Evolutionary conservation across 1,139 yeast species (phyloP), one percentile per base, ranked within the genome.

Genomic region (Magnusiomyces fungicola): DNA sequence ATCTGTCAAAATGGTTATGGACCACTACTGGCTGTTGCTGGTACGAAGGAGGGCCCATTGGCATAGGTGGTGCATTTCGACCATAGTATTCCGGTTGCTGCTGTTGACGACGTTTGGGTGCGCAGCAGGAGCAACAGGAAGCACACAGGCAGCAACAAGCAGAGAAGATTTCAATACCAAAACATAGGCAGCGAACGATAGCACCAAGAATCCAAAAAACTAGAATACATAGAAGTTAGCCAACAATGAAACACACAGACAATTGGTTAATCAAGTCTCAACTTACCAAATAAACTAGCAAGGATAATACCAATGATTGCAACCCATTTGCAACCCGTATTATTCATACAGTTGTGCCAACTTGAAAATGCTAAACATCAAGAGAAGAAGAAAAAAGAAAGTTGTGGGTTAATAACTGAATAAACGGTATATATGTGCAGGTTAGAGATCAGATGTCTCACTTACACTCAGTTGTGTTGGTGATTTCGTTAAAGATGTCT

Each of bases 341-440:
- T 82, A 59, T 75, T 81, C 94, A 84, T 84, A 67, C 96, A 86
- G 2, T 85, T 77, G 61, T 82, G 79, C 94, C 95, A 86, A 43
- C 67, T 61, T 58, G 71, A 77, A 69, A 83, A 83, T 2, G 87
- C 61, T 46, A 43, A 18, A 29, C 6, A 19, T 18, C 10, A 24
- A 23, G 10, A 41, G 25, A 34, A 19, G 14, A 27, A 7, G 27
- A 43, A n/a, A 18, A 36, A 36, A 6, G 12, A 45, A 36, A 16
- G 6, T 4, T 4, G 39, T 45, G 21, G 7, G n/a, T n/a, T n/a
- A n/a, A n/a, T n/a, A n/a, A n/a, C n/a, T n/a, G n/a, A n/a, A n/a
- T n/a, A n/a, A n/a, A n/a, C n/a, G n/a, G n/a, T n/a, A n/a, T n/a
- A n/a, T n/a, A n/a, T n/a, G n/a, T n/a, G n/a, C n/a, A n/a, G n/a